phyloP scores from a whole-genome alignment of 495 filamentous ascomycete genomes.

The Tuber brumale region DNA sequence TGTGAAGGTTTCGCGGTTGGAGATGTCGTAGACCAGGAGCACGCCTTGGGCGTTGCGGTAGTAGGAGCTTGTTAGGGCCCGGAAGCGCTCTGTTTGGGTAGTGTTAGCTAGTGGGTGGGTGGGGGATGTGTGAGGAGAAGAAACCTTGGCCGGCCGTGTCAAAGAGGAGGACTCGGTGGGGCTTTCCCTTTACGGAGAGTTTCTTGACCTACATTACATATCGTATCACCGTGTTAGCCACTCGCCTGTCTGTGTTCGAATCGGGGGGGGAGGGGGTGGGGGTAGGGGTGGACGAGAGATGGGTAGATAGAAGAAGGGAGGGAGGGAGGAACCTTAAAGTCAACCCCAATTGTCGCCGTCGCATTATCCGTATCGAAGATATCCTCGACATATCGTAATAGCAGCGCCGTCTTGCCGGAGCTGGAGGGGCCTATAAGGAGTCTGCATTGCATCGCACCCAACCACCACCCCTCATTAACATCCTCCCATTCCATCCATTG shows the following conservation, averaged over 20 bases:
- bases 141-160: slow-evolving; percentile 50
- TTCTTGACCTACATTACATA: slow-evolving; percentile 35
- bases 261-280: slow-evolving; percentile 9
- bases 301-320: slow-evolving; percentile 11
- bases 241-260: slow-evolving; percentile 6
- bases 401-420: slow-evolving; percentile 41
- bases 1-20: slow-evolving; percentile 51
- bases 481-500: not conserved
- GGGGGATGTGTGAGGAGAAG: not conserved
- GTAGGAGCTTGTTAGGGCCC: slow-evolving; percentile 55
- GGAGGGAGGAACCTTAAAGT: slow-evolving; percentile 51
- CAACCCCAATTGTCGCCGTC: slow-evolving; percentile 56
- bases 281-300: slow-evolving; percentile 15
- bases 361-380: slow-evolving; percentile 55
- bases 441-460: slow-evolving; percentile 8
- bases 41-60: slow-evolving; percentile 58
- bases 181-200: slow-evolving; percentile 50
- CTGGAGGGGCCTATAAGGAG: slow-evolving; percentile 40
- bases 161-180: slow-evolving; percentile 54
- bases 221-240: not conserved
- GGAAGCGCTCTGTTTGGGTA: slow-evolving; percentile 52
- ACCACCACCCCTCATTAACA: not conserved
- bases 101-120: not conserved
- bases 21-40: slow-evolving; percentile 57
- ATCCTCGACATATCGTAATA: slow-evolving; percentile 54